Evolutionary conservation across 164 flowering plant species (phyloP), one percentile per base, ranked within the genome.

Genomic region (Macadamia tetraphylla): DNA sequence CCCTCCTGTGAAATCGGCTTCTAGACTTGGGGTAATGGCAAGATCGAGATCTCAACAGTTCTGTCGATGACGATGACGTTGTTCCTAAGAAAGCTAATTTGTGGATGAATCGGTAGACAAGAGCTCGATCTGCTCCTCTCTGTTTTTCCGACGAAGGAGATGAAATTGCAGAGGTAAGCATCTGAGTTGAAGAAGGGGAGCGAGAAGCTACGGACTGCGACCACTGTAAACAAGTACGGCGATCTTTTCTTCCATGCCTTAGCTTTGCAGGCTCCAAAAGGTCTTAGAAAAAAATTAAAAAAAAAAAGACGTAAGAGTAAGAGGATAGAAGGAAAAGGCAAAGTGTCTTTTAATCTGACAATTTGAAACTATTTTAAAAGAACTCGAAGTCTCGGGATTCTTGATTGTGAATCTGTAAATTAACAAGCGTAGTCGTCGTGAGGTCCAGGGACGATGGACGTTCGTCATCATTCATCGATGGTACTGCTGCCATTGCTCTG

Each of bases 221-320:
- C 92, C 80, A 87, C 29, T 83, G 82, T 69, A 86, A 71, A 66
- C 83, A 82, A 5, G 85, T 71, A 77, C 67, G 30, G 84, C 83
- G 6, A 79, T 81, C 68, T 80, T 81, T 67, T 80, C 81, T 60
- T 62, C 90, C 89, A 85, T 84, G 49, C 73, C 67, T 63, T 49
- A 17, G 12, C 3, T 17, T 10, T 14, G 0, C 14, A 62, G 29
- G 6, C 13, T n/a, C 10, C 40, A n/a, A 4, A 15, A 31, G 49
- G 29, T 29, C 32, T 46, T 13, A 0, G 17, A 48, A 35, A 8
- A 64, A 29, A 48, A 48, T n/a, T n/a, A 64, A 12, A 14, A 48
- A 5, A 23, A n/a, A n/a, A n/a, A n/a, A n/a, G n/a, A n/a, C n/a
- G n/a, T n/a, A n/a, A n/a, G n/a, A n/a, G n/a, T n/a, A n/a, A n/a